phyloP scores from a whole-genome alignment of 2,329 filamentous ascomycete species.

The Hortaea werneckii region DNA sequence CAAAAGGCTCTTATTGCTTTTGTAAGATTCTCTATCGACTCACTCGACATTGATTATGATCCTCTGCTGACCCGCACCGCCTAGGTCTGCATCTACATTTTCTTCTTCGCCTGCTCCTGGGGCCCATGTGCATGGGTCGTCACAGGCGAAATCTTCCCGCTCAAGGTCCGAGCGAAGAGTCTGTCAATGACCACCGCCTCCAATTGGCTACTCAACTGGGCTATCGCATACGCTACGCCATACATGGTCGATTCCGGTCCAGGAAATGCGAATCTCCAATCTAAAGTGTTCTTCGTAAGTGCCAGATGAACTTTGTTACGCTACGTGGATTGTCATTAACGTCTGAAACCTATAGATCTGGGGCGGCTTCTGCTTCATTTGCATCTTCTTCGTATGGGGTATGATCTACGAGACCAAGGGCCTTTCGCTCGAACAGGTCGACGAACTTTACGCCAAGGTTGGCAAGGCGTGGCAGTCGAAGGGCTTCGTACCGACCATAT shows the following conservation, averaged over 20 bases:
- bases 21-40: constrained; percentile 6
- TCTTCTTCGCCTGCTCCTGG: constrained; percentile 19
- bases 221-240: constrained; percentile 22
- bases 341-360: constrained; percentile 30
- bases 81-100: constrained; percentile 25
- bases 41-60: too few species aligned
- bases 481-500: constrained; percentile 40
- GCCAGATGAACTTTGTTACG: constrained; percentile 21
- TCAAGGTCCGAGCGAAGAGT: constrained; percentile 27
- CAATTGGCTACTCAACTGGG: constrained; percentile 37
- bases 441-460: constrained; percentile 64
- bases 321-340: constrained; percentile 40
- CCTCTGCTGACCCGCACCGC: too few species aligned
- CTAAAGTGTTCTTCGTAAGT: constrained; percentile 48
- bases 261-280: constrained; percentile 54
- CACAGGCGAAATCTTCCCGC: constrained; percentile 27
- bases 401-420: constrained; percentile 76
- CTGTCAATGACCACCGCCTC: constrained; percentile 26
- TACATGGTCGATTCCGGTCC: constrained; percentile 59
- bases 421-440: constrained; percentile 69
- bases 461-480: constrained; percentile 46
- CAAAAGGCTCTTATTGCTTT: constrained; percentile 28
- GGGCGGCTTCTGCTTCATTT: constrained; percentile 47
- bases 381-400: constrained; percentile 28
- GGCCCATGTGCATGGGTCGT: constrained; percentile 39